These are phyloP conservation scores for Termitomyces sp. DNA, from an alignment of 1,284 basidiomycete species.

Conservation along the genomic window DNA sequence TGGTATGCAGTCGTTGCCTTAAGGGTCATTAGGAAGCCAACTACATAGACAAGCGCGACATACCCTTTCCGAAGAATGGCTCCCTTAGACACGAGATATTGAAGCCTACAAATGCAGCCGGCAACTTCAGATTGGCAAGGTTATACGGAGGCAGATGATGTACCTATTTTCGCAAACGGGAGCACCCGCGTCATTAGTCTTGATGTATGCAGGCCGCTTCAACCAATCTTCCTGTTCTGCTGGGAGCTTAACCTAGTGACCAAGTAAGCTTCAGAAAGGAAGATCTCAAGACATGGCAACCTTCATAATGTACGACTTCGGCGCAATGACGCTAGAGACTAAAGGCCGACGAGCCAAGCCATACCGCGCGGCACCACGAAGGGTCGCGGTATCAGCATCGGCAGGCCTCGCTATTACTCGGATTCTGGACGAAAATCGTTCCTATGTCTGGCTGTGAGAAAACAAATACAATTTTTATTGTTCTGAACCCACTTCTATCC, in stretches of 20 bases:
- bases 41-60: constrained; percentile 18
- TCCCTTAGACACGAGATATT: constrained; percentile 79
- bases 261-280: background rate
- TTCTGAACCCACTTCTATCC: constrained; percentile 54
- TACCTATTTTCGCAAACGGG: constrained; percentile 79
- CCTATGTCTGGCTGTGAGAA: constrained; percentile 31
- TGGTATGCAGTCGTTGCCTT: constrained; percentile 72
- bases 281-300: constrained; percentile 28
- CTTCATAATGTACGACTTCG: constrained; percentile 80
- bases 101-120: constrained; percentile 46
- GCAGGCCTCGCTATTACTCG: constrained; percentile 70
- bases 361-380: constrained; percentile 78
- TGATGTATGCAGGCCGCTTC: constrained; percentile 79
- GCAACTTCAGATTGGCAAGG: constrained; percentile 20
- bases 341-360: constrained; percentile 69
- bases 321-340: constrained; percentile 73
- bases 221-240: constrained; percentile 74
- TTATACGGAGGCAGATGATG: constrained; percentile 15
- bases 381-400: constrained; percentile 79
- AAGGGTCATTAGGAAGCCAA: constrained; percentile 12
- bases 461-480: background rate
- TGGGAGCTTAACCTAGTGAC: constrained; percentile 67
- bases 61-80: constrained; percentile 80
- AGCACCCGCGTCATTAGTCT: constrained; percentile 65
- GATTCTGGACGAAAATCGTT: constrained; percentile 58